Base-by-base conservation (phyloP, 805 yeast genomes). In the Wickerhamiella spandovensis region DNA sequence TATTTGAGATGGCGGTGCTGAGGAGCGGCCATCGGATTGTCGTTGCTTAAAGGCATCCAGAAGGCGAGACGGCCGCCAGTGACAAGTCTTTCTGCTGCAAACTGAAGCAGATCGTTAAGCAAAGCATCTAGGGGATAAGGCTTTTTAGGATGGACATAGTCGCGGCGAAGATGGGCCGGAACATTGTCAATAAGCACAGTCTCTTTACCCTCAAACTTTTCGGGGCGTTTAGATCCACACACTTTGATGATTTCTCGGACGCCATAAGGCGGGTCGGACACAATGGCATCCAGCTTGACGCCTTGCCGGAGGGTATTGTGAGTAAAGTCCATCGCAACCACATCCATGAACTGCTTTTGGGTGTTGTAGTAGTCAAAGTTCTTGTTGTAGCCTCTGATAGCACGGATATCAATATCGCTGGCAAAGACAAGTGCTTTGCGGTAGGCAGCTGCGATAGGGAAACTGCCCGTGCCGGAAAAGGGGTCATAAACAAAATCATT, bases 11-110 rank as follows among this genome's bases (percentile, higher is more conserved):
- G 77, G 53, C 77, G 72, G 65, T 92, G 96, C 57, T 78, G 79
- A 5, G 97, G 97, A 8, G 57, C 52, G 9, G 48, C 32, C 13
- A 47, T 48, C 74, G 70, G 44, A 56, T 84, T 94, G 59, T 85
- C 95, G 62, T 89, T 88, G 1, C 96, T 95, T 1, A 95, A 83
- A 0, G 98, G 98, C 92, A 89, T 86, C 98, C 98, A 92, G 65
- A 88, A 89, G 24, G 92, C 85, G 35, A 92, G 71, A 55, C 97
- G 71, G 0, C 97, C 95, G 7, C 77, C 77, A 2, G 78, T 67
- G 0, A 84, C 84, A 49, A 92, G 71, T 58, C 89, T 75, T 13
- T 73, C 70, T 2, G 88, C 78, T 0, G 95, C 75, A 70, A 83
- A 92, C 20, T 72, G 65, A 41, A 92, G 69, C 37, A 92, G 69